Evolutionary conservation across 352 stramenopile genomes (phyloP), one percentile per base, ranked within the genome.

Genomic region (Stephanocyclus meneghinianus): DNA sequence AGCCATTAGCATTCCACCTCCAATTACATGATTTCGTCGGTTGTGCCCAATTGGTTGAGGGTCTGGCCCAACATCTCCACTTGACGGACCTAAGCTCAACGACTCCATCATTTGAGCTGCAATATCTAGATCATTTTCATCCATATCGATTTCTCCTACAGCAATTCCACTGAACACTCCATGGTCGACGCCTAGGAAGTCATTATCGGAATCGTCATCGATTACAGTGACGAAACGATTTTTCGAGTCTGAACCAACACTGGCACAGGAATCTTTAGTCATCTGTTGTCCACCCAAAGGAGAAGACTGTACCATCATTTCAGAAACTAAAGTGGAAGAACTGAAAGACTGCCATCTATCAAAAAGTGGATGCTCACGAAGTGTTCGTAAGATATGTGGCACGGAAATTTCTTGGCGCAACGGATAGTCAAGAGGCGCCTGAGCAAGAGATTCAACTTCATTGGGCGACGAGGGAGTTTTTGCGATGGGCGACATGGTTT

Each of bases 41-140:
- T 76, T 78, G 61, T 76, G 45, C 16, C 70, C 70, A 9, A 40
- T 44, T 45, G 29, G 48, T 32, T 65, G 53, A 61, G 63, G 29
- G 4, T 40, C 35, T 40, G 35, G 35, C 1, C 21, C n/a, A 9
- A 6, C 13, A n/a, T 71, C 55, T 30, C 29, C 47, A 56, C 60
- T 62, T 16, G 57, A 45, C n/a, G 63, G 51, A 35, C 40, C 40
- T 57, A 93, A 71, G 45, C 64, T 87, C n/a, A 93, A 60, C 13
- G 82, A 76, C 53, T 86, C 85, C 76, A 94, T 93, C 87, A 94
- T 94, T 66, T 66, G 89, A 6, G 84, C 90, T 29, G 90, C 90
- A 68, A 93, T 87, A 74, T 94, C 90, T 6, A 94, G 71, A 71
- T 94, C 90, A 78, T 87, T 89, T 21, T 94, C 88, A 70, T 93